Evolutionary conservation across 305 asterid genomes (phyloP).

Genomic region (Fraxinus dipetala): DNA sequence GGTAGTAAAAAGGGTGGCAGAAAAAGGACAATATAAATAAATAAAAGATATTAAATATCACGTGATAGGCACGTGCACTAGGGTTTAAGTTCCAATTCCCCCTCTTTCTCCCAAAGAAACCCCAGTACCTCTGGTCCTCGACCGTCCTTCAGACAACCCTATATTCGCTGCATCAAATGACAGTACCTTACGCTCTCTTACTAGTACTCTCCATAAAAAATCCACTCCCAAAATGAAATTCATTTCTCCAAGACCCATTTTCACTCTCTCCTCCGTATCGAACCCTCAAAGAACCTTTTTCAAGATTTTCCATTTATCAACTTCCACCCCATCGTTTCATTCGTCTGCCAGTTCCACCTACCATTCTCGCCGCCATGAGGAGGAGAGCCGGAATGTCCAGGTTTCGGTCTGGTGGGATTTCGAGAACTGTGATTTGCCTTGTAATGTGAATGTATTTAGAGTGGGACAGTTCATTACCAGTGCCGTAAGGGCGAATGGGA

Average conservation of each 20-base stretch:
- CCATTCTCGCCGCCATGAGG: conserved; percentile 58
- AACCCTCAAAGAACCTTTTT: conserved; percentile 17
- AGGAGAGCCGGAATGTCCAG: conserved; percentile 65
- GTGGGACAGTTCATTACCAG: conserved; percentile 63
- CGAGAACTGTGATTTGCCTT: conserved; percentile 76
- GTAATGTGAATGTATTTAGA: conserved; percentile 49
- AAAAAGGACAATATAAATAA: neutral
- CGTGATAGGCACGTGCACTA: neutral
- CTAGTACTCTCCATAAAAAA: neutral
- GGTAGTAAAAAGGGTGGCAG: neutral
- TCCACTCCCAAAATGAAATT: conserved; percentile 32
- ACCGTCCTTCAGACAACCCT: neutral
- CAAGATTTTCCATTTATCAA: conserved; percentile 32
- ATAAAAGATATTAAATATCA: neutral
- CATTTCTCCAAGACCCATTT: conserved; percentile 30
- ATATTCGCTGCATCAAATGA: neutral
- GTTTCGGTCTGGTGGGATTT: conserved; percentile 99
- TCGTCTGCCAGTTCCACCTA: conserved; percentile 16
- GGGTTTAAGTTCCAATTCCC: neutral
- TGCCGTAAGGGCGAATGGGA: conserved; percentile 77
- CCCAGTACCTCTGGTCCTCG: neutral
- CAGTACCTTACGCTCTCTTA: neutral
- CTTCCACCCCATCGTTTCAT: conserved; percentile 28
- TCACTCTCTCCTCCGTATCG: conserved; percentile 25
- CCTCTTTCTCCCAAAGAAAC: neutral